Evolutionary conservation across 805 yeast genomes (phyloP).

Genomic region (Myxozyma neglecta): DNA sequence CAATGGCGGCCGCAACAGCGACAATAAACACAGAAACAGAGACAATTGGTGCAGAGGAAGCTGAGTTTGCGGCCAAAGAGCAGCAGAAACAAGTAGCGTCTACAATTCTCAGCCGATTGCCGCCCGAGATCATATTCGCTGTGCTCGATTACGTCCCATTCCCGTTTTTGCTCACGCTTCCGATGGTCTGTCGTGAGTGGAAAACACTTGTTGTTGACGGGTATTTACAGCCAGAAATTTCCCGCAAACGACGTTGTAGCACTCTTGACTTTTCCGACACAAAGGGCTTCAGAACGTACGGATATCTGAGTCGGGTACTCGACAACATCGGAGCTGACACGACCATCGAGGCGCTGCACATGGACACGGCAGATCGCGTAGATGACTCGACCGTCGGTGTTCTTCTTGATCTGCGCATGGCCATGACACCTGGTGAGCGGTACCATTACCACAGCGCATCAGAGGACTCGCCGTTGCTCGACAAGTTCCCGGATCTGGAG

Average conservation of each 20-base stretch:
- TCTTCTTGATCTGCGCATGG: conserved; percentile 1
- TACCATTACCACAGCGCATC: conserved; percentile 2
- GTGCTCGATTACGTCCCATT: conserved; percentile 1
- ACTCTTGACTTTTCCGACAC: conserved; percentile 4
- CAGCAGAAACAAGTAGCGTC: background rate
- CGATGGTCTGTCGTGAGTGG: conserved; percentile 10
- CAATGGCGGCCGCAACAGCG: too few relatives aligned
- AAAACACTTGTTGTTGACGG: background rate
- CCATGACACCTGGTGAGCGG: conserved; percentile 7
- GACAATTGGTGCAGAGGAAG: background rate
- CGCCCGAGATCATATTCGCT: background rate
- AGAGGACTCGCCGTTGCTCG: conserved; percentile 6
- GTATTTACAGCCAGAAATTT: background rate
- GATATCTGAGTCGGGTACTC: conserved; percentile 1
- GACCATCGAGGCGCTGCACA: background rate
- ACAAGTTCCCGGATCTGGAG: conserved; percentile 2
- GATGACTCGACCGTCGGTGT: conserved; percentile 8
- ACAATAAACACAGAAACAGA: too few relatives aligned
- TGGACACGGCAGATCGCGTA: background rate
- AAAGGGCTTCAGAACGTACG: background rate
- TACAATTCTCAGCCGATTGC: background rate
- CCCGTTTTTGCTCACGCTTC: conserved; percentile 3
- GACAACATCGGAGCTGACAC: background rate
- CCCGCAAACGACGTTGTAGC: background rate
- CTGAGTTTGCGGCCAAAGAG: background rate